phyloP scores from a whole-genome alignment of 2,329 filamentous ascomycete species.

The Ophiocordyceps unilateralis region DNA sequence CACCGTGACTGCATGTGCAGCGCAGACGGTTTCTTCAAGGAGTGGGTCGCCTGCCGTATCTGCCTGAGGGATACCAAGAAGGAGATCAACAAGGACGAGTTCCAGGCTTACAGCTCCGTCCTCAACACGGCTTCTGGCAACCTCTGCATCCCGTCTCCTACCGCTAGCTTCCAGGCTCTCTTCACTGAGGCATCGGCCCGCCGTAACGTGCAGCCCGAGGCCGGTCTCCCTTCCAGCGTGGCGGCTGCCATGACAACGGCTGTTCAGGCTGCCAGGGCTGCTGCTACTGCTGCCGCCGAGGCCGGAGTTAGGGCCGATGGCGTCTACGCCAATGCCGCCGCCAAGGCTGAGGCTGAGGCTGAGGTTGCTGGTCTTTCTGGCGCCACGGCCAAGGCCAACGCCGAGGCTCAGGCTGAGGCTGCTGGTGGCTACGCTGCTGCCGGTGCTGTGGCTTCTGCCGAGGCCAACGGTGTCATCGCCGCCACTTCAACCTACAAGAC shows the following conservation, averaged over 20 bases:
- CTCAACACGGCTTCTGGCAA: conserved; percentile 10
- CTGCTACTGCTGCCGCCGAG: not conserved
- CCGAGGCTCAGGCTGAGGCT: too few species aligned
- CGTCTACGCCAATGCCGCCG: too few species aligned
- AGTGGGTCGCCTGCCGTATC: conserved; percentile 23
- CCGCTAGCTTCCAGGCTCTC: conserved; percentile 16
- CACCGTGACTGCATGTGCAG: not conserved
- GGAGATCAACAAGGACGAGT: conserved; percentile 12
- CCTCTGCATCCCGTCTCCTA: conserved; percentile 21
- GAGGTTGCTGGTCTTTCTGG: too few species aligned
- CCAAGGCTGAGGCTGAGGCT: not conserved
- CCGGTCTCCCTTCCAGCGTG: not conserved
- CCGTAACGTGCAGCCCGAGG: not conserved
- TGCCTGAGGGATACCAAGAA: conserved; percentile 18
- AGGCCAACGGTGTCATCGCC: not conserved
- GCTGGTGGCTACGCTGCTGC: not conserved
- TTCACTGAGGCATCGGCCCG: conserved; percentile 8
- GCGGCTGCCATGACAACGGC: too few species aligned
- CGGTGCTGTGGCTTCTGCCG: not conserved
- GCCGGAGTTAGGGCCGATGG: not conserved
- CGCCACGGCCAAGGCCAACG: too few species aligned
- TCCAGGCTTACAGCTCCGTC: conserved; percentile 16
- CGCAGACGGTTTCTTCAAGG: conserved; percentile 21
- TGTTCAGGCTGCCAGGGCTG: too few species aligned
- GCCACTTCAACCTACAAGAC: not conserved